Evolutionary conservation across 2,329 filamentous ascomycete genomes (phyloP).

Genomic region (Trichoderma sp.): DNA sequence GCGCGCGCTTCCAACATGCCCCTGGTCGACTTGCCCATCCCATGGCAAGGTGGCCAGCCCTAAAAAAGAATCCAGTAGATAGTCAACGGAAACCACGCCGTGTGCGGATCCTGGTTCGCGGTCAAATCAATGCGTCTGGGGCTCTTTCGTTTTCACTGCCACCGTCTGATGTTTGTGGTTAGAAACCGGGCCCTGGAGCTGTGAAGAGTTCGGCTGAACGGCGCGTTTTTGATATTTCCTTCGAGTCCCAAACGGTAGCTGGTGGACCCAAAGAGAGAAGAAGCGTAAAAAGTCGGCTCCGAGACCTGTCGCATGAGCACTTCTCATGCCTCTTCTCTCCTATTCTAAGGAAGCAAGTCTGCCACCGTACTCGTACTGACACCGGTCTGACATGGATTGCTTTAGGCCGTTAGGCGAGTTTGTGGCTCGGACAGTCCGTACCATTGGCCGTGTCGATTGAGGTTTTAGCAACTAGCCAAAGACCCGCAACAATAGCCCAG

Average conservation of each 20-base stretch:
- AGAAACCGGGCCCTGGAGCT: not conserved
- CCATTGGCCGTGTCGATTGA: not conserved
- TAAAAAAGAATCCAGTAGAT: not conserved
- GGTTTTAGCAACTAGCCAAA: not conserved
- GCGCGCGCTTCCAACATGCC: conserved; percentile 4
- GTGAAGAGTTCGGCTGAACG: not conserved
- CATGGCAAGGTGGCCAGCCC: not conserved
- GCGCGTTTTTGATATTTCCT: not conserved
- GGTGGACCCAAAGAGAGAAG: not conserved
- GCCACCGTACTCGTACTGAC: not conserved
- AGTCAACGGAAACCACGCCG: not conserved
- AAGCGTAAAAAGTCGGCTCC: not conserved
- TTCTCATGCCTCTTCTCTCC: not conserved
- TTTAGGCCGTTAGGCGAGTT: not conserved
- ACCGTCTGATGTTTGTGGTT: not conserved
- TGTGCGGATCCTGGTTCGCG: not conserved
- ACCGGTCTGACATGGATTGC: not conserved
- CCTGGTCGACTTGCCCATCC: not conserved
- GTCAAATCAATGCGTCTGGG: not conserved
- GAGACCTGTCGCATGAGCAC: not conserved
- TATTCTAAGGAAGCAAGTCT: not conserved
- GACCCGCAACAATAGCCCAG: conserved; percentile 4
- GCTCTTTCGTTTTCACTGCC: not conserved
- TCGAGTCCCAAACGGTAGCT: not conserved
- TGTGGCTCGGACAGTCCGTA: not conserved